These are phyloP conservation scores for Kodamaea lidongshanica DNA, from an alignment of 805 yeast genomes.

Conservation along the genomic window DNA sequence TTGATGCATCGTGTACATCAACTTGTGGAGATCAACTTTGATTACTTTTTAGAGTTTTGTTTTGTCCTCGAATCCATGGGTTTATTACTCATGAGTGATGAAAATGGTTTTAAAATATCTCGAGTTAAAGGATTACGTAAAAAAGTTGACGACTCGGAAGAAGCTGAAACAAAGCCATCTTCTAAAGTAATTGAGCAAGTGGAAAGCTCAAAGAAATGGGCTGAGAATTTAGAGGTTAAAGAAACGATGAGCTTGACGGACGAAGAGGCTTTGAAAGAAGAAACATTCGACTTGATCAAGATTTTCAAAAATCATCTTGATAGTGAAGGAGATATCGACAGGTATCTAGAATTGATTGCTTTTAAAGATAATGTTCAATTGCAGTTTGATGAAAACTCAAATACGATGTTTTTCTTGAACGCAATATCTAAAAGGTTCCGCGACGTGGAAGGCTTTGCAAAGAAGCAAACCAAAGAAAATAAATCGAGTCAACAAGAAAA, in stretches of 20 bases:
- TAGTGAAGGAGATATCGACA: conserved; percentile 4
- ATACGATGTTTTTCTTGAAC: conserved; percentile 29
- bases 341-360: conserved; percentile 17
- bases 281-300: conserved; percentile 13
- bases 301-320: conserved; percentile 11
- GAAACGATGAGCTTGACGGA: conserved; percentile 3
- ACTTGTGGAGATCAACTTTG: conserved; percentile 16
- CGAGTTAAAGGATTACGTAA: conserved; percentile 75
- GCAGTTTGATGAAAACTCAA: conserved; percentile 13
- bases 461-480: conserved; percentile 72
- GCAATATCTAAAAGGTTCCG: conserved; percentile 64
- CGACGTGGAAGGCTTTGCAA: conserved; percentile 87
- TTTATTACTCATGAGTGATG: conserved; percentile 46
- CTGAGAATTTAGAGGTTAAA: neutral
- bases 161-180: conserved; percentile 21
- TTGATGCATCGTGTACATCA: conserved; percentile 13
- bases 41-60: conserved; percentile 42
- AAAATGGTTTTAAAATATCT: conserved; percentile 44
- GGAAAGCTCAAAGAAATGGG: conserved; percentile 42
- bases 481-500: conserved; percentile 45
- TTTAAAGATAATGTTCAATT: conserved; percentile 25
- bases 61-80: conserved; percentile 71
- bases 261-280: conserved; percentile 11
- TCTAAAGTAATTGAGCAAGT: conserved; percentile 39
- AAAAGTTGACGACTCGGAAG: conserved; percentile 23